Base-by-base conservation (phyloP, 2,329 filamentous ascomycete species). In the Bipolaris gigantea region DNA sequence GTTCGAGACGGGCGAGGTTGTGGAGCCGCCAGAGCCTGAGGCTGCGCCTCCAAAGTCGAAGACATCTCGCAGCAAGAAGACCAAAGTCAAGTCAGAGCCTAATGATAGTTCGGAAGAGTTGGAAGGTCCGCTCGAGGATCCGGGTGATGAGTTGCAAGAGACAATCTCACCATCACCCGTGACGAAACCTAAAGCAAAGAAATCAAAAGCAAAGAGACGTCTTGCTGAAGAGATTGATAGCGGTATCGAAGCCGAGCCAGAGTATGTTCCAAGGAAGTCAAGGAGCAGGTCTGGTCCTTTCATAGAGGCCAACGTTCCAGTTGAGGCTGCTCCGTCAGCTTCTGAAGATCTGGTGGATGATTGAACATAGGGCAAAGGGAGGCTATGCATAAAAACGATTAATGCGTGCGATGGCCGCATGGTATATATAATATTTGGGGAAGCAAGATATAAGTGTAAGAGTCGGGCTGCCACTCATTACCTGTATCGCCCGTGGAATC, bases 1-100 rank as follows among this genome's bases (percentile, higher is more conserved):
- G 38, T 71, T 96, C 34, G 80, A 82, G 50, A 82, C 90, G 67
- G 90, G 90, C 23, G 87, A 93, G 64, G 86, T 96, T 64, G 86
- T 89, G 59, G 80, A 89, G 35, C 62, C 48, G 36, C 60, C 49
- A 50, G 41, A 39, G 40, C 25, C 11, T 23, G 53, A 43, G 48
- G 48, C 39, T 11, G 32, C 72, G 38, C 59, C 60, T 10, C 38
- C 57, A 4, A 30, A 30, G 27, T 30, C 10, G 47, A 67, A 64
- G 53, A 27, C 25, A 2, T 1, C 19, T 13, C 38, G 38, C 30
- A 16, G 36, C 34, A 64, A 61, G 55, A 61, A 54, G 59, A 42
- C 21, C 59, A 63, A 51, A 63, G 65, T 49, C 5, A 18, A 44
- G 5, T n/a, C 50, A 18, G 34, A 50, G 13, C 21, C 45, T 7